Base-by-base conservation (phyloP, 2,329 filamentous ascomycete species). In the Coniella vitis region DNA sequence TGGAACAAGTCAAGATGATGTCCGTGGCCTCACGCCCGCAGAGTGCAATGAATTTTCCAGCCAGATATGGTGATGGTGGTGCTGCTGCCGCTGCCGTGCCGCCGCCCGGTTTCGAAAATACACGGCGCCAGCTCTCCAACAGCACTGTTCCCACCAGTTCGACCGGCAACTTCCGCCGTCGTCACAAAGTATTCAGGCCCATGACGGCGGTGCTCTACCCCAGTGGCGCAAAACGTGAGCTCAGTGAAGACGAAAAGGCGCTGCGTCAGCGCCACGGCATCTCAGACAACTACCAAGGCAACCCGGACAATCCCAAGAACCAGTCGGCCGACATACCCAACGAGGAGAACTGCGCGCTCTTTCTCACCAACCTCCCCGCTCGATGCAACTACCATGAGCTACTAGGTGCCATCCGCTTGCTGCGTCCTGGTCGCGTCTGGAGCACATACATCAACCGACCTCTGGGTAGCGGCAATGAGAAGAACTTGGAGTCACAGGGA, bases 281-380 rank as follows among this genome's bases (percentile, higher is more conserved):
- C 37, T 53, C 51, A 4, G 3, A 41, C 1, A 48, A 40, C 16
- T 53, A 53, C 17, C 13, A 21, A 7, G 51, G 51, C 4, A 49
- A 53, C 10, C 22, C 41, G 1, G 16, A 17, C 9, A 53, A 53
- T 40, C 48, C 51, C 1, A 25, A 42, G 4, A 55, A 55, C n/a
- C 34, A 37, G n/a, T 48, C 50, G 1, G 53, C 47, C 1, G 19
- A 55, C 4, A 51, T 55, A 4, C 48, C 45, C 3, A 22, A 53
- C 2, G 2, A 9, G 1, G 8, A 45, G 36, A 55, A 55, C 39
- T 53, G 51, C 42, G 32, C 48, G 0, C n/a, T 55, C 0, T 54
- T 38, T 37, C 13, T 55, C 1, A 55, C 51, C 7, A 38, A 39
- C 5, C 42, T 55, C 2, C 53, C 51, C 0, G 21, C 41, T 0